These are phyloP conservation scores for Sarocladium oryzae DNA, from an alignment of 2,329 filamentous ascomycete species.

Conservation along the genomic window DNA sequence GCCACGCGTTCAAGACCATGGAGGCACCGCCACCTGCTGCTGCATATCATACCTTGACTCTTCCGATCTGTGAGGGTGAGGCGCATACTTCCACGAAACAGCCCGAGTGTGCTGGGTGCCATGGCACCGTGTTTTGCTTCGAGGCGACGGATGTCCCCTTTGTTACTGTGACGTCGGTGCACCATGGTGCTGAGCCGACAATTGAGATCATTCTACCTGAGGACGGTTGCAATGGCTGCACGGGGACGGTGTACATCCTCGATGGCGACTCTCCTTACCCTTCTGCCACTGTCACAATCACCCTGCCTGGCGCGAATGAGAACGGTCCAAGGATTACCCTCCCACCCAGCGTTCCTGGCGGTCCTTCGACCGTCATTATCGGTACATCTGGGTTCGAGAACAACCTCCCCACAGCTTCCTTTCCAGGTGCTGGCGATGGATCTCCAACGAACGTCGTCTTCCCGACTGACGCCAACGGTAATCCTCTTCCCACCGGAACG, in stretches of 20 bases:
- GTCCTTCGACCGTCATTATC: slow-evolving; percentile 14
- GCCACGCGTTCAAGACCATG: background rate
- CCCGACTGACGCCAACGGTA: slow-evolving; percentile 15
- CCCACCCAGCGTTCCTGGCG: slow-evolving; percentile 11
- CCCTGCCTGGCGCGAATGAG: slow-evolving; percentile 11
- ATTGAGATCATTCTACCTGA: slow-evolving; percentile 16
- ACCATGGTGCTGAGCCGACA: slow-evolving; percentile 12
- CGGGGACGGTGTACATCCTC: slow-evolving; percentile 20
- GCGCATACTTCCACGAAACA: slow-evolving; percentile 10
- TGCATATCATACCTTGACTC: slow-evolving; percentile 15
- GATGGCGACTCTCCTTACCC: background rate
- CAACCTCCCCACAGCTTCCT: slow-evolving; percentile 13
- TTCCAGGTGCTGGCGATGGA: slow-evolving; percentile 10
- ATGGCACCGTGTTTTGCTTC: slow-evolving; percentile 20
- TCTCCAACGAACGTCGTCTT: slow-evolving; percentile 13
- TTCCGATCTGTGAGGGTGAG: slow-evolving; percentile 17
- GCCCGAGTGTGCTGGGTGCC: slow-evolving; percentile 16
- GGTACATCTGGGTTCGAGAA: slow-evolving; percentile 13
- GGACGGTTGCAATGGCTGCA: slow-evolving; percentile 15
- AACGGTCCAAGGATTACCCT: slow-evolving; percentile 12
- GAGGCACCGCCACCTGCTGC: background rate
- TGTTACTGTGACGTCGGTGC: slow-evolving; percentile 17
- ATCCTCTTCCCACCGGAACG: slow-evolving; percentile 12
- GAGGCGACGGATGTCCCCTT: slow-evolving; percentile 18
- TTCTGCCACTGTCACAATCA: slow-evolving; percentile 9